Percentiles rank a stretch among this genome's conserved stretches.
Evolutionary conservation across 179 eudicot genomes (phyloP).

Genomic region (Sideroxylon spinosum): DNA sequence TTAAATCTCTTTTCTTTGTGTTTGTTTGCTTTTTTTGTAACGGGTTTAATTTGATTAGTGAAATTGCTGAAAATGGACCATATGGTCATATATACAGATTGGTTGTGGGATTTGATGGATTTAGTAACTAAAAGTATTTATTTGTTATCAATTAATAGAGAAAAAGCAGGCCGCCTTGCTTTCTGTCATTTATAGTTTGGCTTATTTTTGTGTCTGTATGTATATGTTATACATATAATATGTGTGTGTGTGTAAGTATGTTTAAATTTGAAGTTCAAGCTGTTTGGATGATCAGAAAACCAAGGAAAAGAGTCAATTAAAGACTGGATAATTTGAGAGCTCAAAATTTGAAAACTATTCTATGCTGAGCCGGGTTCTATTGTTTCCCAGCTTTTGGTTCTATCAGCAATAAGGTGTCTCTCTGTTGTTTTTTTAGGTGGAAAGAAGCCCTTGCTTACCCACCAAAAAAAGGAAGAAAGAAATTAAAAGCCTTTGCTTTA

Average conservation of each 20-base stretch:
- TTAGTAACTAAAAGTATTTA: neutral
- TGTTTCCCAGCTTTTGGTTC: neutral
- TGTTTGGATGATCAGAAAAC: constrained; percentile 6
- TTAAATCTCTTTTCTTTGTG: neutral
- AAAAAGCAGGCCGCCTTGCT: too few relatives aligned
- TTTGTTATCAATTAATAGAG: neutral
- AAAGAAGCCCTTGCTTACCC: too few relatives aligned
- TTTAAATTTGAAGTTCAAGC: neutral
- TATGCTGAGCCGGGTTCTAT: neutral
- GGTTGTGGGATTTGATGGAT: neutral
- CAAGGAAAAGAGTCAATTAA: neutral
- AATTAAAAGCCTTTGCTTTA: too few relatives aligned
- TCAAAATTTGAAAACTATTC: neutral
- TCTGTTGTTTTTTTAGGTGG: too few relatives aligned
- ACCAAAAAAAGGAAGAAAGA: too few relatives aligned
- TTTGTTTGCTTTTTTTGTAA: neutral
- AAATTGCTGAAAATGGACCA: too few relatives aligned
- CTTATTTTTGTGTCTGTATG: neutral
- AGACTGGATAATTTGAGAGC: neutral
- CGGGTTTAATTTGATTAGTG: neutral
- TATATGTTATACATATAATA: too few relatives aligned
- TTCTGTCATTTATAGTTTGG: too few relatives aligned
- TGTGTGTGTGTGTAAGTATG: neutral
- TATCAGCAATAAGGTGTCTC: too few relatives aligned
- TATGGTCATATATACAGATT: neutral